Conservation (phyloP, 2,329 filamentous ascomycete genomes). For the Sclerotinia borealis region DNA sequence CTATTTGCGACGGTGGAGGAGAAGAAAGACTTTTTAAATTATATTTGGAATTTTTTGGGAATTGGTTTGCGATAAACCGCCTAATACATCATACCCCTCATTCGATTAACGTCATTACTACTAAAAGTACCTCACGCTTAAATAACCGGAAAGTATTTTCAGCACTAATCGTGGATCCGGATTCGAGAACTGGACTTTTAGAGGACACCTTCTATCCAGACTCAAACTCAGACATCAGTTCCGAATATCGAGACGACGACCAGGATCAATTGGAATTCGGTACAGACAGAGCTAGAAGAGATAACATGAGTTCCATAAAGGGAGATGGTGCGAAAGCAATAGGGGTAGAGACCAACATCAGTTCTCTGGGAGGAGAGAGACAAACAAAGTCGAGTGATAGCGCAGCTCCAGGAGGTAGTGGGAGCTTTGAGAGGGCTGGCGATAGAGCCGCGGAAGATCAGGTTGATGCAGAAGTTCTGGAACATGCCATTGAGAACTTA, state of each 20-base stretch:
- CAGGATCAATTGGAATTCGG: slow-evolving; percentile 10
- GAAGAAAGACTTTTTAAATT: slow-evolving; percentile 30
- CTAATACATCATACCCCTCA: not conserved
- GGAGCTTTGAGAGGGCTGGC: slow-evolving; percentile 17
- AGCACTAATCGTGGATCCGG: slow-evolving; percentile 3
- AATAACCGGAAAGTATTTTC: not conserved
- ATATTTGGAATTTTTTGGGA: not conserved
- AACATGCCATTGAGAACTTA: slow-evolving; percentile 46
- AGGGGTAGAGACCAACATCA: slow-evolving; percentile 19
- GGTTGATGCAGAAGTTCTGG: slow-evolving; percentile 25
- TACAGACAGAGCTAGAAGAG: slow-evolving; percentile 8
- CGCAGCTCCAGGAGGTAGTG: slow-evolving; percentile 13
- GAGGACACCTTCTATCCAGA: slow-evolving; percentile 26
- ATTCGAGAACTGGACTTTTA: slow-evolving; percentile 23
- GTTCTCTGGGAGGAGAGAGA: slow-evolving; percentile 9
- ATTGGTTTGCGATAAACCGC: not conserved
- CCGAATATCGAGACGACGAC: slow-evolving; percentile 3
- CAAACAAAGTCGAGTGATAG: slow-evolving; percentile 25
- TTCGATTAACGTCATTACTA: not conserved
- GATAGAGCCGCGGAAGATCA: slow-evolving; percentile 7
- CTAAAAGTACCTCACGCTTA: not conserved
- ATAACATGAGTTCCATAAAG: slow-evolving; percentile 4
- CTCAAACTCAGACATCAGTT: slow-evolving; percentile 8
- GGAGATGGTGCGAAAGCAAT: slow-evolving; percentile 14
- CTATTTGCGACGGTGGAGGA: slow-evolving; percentile 18